phyloP scores from a whole-genome alignment of 2,329 filamentous ascomycete species.

The Trichoderma gracile region DNA sequence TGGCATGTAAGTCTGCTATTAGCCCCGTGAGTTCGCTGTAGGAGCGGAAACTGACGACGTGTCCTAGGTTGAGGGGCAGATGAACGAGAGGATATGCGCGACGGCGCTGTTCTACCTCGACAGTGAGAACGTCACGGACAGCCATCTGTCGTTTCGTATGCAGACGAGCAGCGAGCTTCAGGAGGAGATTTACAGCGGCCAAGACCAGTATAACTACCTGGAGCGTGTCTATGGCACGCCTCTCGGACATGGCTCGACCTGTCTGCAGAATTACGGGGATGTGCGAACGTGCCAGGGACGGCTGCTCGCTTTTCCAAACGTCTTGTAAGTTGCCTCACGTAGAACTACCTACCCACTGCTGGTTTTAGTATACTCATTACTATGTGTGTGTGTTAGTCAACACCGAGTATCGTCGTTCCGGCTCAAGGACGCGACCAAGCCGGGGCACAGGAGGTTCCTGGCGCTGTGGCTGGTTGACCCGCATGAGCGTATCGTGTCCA shows the following conservation, averaged over 20 bases:
- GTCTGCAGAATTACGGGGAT: conserved; percentile 31
- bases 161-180: background rate
- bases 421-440: conserved; percentile 48
- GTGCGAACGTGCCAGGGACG: conserved; percentile 31
- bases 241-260: background rate
- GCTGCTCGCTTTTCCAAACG: conserved; percentile 34
- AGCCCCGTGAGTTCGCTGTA: rapidly evolving
- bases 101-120: conserved; percentile 34
- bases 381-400: conserved; percentile 16
- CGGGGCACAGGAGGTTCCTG: conserved; percentile 55
- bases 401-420: conserved; percentile 41
- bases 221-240: conserved; percentile 28
- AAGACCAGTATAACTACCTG: conserved; percentile 25
- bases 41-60: background rate
- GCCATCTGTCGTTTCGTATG: conserved; percentile 23
- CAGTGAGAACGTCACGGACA: conserved; percentile 25
- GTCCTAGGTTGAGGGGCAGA: conserved; percentile 31
- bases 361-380: no score
- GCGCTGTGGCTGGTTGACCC: conserved; percentile 58
- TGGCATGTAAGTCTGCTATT: conserved; percentile 43
- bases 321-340: conserved; percentile 28
- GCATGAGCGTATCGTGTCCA: conserved; percentile 38
- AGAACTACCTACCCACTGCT: no score
- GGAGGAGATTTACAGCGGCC: background rate
- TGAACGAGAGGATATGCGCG: conserved; percentile 35